These are phyloP conservation scores for Boletellus sp. DNA, from an alignment of 768 basidiomycete genomes.

Conservation along the genomic window DNA sequence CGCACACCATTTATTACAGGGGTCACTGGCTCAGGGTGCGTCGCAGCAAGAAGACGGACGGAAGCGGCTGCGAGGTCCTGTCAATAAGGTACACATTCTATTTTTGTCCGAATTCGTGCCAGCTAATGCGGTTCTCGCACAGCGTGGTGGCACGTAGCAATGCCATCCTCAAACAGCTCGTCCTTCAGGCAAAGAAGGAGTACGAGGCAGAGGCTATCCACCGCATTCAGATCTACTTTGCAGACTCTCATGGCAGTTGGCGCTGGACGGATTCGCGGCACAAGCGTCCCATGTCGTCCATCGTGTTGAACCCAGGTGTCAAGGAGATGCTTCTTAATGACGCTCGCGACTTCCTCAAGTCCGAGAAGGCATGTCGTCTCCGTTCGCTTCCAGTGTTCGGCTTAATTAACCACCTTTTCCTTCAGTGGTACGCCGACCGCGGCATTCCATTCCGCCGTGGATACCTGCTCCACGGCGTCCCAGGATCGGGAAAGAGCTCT, in stretches of 20 bases:
- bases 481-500: slow-evolving; percentile 84
- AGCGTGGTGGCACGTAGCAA: slow-evolving; percentile 84
- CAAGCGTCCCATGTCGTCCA: slow-evolving; percentile 84
- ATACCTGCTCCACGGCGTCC: slow-evolving; percentile 79
- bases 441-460: slow-evolving; percentile 91
- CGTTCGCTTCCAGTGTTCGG: not conserved
- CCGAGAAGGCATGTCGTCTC: slow-evolving; percentile 59
- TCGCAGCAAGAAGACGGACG: slow-evolving; percentile 64
- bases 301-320: slow-evolving; percentile 83
- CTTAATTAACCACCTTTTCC: slow-evolving; percentile 1
- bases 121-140: slow-evolving; percentile 14
- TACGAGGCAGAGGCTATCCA: slow-evolving; percentile 86
- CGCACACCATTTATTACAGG: slow-evolving; percentile 83
- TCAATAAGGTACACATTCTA: slow-evolving; percentile 58
- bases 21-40: slow-evolving; percentile 81
- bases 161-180: slow-evolving; percentile 81
- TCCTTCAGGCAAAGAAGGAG: slow-evolving; percentile 84
- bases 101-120: slow-evolving; percentile 10
- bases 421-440: slow-evolving; percentile 87
- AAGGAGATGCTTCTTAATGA: slow-evolving; percentile 87
- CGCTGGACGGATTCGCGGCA: slow-evolving; percentile 83
- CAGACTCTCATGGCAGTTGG: slow-evolving; percentile 86
- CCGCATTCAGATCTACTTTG: slow-evolving; percentile 86
- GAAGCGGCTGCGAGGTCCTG: slow-evolving; percentile 67
- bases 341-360: slow-evolving; percentile 77